phyloP scores from a whole-genome alignment of 345 rosid genomes.

The Nephelium lappaceum region DNA sequence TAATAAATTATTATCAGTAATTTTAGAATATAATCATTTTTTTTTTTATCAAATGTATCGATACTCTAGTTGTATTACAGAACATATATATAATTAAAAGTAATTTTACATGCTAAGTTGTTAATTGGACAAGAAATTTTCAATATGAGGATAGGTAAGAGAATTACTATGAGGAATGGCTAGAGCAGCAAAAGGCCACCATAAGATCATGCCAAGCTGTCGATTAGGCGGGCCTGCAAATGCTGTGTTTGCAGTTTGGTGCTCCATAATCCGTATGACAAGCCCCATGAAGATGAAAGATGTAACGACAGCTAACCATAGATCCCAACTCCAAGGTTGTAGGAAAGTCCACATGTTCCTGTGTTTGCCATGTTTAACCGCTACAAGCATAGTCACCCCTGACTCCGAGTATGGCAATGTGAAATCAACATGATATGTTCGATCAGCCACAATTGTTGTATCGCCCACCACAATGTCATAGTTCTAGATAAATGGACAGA shows the following conservation, averaged over 20 bases:
- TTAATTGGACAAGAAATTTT: neutral
- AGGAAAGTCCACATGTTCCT: slow-evolving; percentile 27
- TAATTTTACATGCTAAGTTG: no score
- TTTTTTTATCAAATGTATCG: no score
- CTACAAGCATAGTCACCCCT: slow-evolving; percentile 27
- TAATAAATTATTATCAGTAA: no score
- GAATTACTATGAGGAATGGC: slow-evolving; percentile 23
- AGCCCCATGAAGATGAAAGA: slow-evolving; percentile 18
- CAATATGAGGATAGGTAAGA: neutral
- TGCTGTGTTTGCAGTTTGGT: slow-evolving; percentile 3
- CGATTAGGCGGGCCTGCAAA: neutral
- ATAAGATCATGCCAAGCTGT: slow-evolving; percentile 15
- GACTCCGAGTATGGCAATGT: slow-evolving; percentile 33
- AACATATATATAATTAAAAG: no score
- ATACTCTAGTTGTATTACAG: no score
- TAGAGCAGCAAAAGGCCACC: slow-evolving; percentile 27
- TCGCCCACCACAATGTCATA: slow-evolving; percentile 36
- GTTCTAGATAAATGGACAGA: neutral
- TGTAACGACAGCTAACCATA: slow-evolving; percentile 18
- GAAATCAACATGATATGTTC: slow-evolving; percentile 26
- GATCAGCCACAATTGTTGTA: slow-evolving; percentile 16
- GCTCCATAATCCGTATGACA: slow-evolving; percentile 22
- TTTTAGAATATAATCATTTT: no score
- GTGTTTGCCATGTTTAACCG: neutral
- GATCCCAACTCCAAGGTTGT: slow-evolving; percentile 25